Conservation (phyloP, 1,284 basidiomycete species). For the Cryptococcus sp. region DNA sequence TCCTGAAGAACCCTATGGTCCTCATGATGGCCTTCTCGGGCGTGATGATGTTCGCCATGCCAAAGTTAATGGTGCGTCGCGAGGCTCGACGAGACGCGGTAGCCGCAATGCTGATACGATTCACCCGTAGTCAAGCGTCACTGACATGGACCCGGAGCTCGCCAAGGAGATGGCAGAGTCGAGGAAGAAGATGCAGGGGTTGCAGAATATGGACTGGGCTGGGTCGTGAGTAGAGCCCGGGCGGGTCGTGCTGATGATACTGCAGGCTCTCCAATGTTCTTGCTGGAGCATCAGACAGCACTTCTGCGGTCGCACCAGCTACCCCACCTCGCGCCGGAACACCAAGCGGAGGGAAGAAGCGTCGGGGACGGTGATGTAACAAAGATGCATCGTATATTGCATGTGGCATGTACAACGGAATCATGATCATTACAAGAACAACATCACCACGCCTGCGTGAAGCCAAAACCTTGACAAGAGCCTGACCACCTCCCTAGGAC, state of each 20-base stretch:
- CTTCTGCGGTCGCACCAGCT: not conserved
- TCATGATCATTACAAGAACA: not conserved
- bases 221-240: conserved; percentile 36
- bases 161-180: conserved; percentile 69
- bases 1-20: conserved; percentile 86
- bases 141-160: conserved; percentile 69
- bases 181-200: conserved; percentile 63
- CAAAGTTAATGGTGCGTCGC: conserved; percentile 70
- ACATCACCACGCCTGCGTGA: conserved; percentile 27
- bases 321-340: conserved; percentile 1
- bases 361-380: conserved; percentile 11
- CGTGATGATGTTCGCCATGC: conserved; percentile 72
- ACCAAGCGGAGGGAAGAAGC: conserved; percentile 16
- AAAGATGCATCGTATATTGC: conserved; percentile 3
- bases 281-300: conserved; percentile 9
- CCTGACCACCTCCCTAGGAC: conserved; percentile 26
- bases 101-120: conserved; percentile 7
- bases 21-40: conserved; percentile 74
- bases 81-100: not conserved
- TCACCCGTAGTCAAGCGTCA: conserved; percentile 25
- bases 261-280: conserved; percentile 33
- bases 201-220: conserved; percentile 58
- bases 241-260: not conserved
- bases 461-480: conserved; percentile 30
- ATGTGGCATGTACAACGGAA: not conserved